A percentile compares a stretch with the other conserved stretches of the same genome.
phyloP scores from a whole-genome alignment of 805 yeast genomes.

The Candida sanyiensis region DNA sequence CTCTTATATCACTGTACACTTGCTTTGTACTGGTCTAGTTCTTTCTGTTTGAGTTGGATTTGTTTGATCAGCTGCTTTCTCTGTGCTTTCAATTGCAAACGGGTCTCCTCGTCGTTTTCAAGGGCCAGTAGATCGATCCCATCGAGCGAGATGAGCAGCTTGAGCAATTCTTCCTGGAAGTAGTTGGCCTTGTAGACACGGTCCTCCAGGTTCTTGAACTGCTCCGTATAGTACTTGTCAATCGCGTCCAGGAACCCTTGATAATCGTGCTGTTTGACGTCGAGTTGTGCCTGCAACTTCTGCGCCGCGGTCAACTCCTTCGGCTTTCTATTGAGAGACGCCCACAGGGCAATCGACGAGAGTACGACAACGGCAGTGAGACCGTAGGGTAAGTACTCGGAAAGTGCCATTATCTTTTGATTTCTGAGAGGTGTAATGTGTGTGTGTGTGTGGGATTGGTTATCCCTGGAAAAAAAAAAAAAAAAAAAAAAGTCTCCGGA shows the following conservation, averaged over 20 bases:
- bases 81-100: constrained; percentile 44
- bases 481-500: not conserved
- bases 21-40: constrained; percentile 16
- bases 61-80: constrained; percentile 55
- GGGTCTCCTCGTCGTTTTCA: constrained; percentile 32
- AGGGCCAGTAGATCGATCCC: constrained; percentile 41
- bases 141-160: constrained; percentile 61
- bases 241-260: constrained; percentile 5
- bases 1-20: no score
- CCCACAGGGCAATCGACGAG: constrained; percentile 11
- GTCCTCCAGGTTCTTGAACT: constrained; percentile 15
- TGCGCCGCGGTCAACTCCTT: not conserved
- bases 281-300: constrained; percentile 5
- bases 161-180: constrained; percentile 58
- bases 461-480: no score
- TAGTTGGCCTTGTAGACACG: constrained; percentile 45
- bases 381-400: constrained; percentile 10
- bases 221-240: constrained; percentile 2
- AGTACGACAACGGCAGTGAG: constrained; percentile 13
- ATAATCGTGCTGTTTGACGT: constrained; percentile 8
- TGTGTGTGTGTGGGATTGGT: no score
- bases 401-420: no score
- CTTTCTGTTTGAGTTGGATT: constrained; percentile 37
- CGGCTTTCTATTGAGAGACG: constrained; percentile 2
- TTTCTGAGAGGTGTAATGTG: no score